phyloP scores from a whole-genome alignment of 1,139 yeast genomes.

The Candida pseudoviswanathii region DNA sequence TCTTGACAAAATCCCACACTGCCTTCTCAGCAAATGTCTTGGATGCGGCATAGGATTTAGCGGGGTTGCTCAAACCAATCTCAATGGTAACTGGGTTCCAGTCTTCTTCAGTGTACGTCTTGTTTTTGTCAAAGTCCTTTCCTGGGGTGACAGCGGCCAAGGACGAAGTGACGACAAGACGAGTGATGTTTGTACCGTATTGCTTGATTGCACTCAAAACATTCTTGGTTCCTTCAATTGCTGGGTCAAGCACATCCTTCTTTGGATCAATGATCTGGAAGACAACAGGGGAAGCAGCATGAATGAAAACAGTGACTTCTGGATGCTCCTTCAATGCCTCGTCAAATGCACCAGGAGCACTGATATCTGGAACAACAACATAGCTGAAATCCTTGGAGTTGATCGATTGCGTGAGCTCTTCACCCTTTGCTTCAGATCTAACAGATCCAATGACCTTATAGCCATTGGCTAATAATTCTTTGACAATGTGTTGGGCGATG shows the following conservation, averaged over 20 bases:
- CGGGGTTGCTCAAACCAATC: slow-evolving; percentile 23
- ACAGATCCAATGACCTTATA: slow-evolving; percentile 40
- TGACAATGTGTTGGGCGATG: slow-evolving; percentile 33
- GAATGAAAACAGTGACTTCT: slow-evolving; percentile 29
- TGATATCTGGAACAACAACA: slow-evolving; percentile 30
- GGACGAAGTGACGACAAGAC: slow-evolving; percentile 32
- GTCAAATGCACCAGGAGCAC: slow-evolving; percentile 30
- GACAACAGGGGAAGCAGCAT: slow-evolving; percentile 36
- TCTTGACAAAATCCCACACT: slow-evolving; percentile 52
- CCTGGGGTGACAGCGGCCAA: slow-evolving; percentile 23
- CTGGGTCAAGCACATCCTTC: slow-evolving; percentile 32
- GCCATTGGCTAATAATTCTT: slow-evolving; percentile 25
- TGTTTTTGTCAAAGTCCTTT: slow-evolving; percentile 11
- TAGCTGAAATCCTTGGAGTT: slow-evolving; percentile 25
- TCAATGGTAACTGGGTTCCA: slow-evolving; percentile 43
- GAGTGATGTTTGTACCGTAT: slow-evolving; percentile 26
- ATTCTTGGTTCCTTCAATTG: slow-evolving; percentile 33
- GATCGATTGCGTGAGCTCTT: slow-evolving; percentile 19
- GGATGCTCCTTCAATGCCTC: slow-evolving; percentile 30
- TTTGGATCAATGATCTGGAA: slow-evolving; percentile 26
- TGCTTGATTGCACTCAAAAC: slow-evolving; percentile 25
- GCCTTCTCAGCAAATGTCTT: slow-evolving; percentile 39
- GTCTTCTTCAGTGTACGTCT: slow-evolving; percentile 26
- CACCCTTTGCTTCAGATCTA: slow-evolving; percentile 31
- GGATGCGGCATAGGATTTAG: slow-evolving; percentile 31